Base-by-base conservation (phyloP, 2,329 filamentous ascomycete genomes). In the Alternaria triticina region DNA sequence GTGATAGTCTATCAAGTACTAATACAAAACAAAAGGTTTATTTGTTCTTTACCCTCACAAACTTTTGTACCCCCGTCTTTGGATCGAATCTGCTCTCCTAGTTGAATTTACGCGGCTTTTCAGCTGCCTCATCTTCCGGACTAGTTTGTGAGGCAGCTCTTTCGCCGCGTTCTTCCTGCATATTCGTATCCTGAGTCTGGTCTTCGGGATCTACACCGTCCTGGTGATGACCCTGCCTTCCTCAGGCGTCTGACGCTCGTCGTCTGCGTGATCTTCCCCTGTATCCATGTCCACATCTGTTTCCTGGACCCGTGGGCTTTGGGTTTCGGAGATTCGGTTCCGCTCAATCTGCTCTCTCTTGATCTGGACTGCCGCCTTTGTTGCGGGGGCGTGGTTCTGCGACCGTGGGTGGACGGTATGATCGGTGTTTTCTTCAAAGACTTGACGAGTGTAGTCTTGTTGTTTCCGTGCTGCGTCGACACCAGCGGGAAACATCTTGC, bases 401-500 rank as follows among this genome's bases (percentile, higher is more conserved):
- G 66, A 40, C 7, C 69, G 68, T 27, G 71, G 60, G 27, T 76
- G 74, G 2, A 71, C 70, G 3, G 69, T 71, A 22, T 77, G 74
- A 13, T 73, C 70, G 15, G 51, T 61, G 45, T 72, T 68, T 22
- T 77, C 71, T 57, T 74, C 73, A 61, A 79, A 78, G 4, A 77
- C 71, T 40, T 77, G 73, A 17, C 71, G 70, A 20, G 73, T 69
- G 36, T 78, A 77, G 52, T 79, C 76, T 45, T 77, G 72, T 44
- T 77, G 68, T 55, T 70, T 74, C 23, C 71, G 70, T 10, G 74
- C 72, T 45, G 74, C 72, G 10, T 80, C 74, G 1, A 80, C 45
- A 13, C 79, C 79, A 7, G 70, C 66, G 1, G 79, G 79, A 30
- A 81, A 81, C 57, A 81, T 79, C 59, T 76, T 76, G 23, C 72